These are phyloP conservation scores for Trichomonas gallinae DNA, from an alignment of 208 protist species.

Conservation along the genomic window DNA sequence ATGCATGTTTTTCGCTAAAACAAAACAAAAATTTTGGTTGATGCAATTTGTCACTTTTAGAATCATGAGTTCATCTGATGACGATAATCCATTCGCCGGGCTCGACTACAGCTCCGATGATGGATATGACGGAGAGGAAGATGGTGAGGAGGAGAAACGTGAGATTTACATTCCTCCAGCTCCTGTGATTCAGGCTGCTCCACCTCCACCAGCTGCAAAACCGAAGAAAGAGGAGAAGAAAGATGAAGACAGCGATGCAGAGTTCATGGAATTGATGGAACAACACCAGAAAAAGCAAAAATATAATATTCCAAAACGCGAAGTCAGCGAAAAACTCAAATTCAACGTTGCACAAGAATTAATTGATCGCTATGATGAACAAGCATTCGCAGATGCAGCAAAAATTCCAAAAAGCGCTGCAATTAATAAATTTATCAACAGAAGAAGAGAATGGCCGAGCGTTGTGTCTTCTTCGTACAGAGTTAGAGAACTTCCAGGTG, in stretches of 20 bases:
- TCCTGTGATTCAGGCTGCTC: neutral
- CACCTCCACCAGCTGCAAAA: neutral
- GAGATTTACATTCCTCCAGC: neutral
- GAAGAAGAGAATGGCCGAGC: neutral
- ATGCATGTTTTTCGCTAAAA: no score
- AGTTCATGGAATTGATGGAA: neutral
- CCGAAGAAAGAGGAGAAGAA: neutral
- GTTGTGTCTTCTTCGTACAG: neutral
- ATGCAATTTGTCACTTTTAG: neutral
- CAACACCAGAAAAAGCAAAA: neutral
- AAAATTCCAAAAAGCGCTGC: neutral
- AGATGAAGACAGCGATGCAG: neutral
- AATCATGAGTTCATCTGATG: neutral
- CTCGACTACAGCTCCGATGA: neutral
- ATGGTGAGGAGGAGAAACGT: neutral
- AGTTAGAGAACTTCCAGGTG: neutral
- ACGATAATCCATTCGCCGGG: neutral
- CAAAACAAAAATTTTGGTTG: no score
- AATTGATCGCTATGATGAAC: neutral
- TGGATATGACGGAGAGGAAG: neutral
- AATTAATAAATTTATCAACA: neutral
- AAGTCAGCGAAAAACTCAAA: neutral
- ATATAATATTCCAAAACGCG: neutral
- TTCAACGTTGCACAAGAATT: neutral
- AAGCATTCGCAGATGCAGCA: neutral